Percentiles rank a stretch among this genome's conserved stretches.
These are phyloP conservation scores for Xylaria nigripes DNA, from an alignment of 495 filamentous ascomycete species.

Conservation along the genomic window DNA sequence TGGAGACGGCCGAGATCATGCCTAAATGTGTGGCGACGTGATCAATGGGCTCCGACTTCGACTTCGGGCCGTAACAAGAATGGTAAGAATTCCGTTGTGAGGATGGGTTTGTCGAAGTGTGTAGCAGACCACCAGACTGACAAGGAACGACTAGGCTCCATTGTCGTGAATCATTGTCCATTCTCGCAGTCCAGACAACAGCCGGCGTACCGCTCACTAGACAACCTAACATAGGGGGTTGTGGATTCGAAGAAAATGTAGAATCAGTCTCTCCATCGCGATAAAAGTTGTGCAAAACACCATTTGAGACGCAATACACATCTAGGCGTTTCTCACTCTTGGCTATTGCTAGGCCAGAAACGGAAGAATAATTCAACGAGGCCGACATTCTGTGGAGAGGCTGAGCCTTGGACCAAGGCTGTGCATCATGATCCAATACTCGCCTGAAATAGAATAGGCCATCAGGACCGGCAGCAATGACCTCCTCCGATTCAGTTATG, in stretches of 20 bases:
- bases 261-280: neutral
- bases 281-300: neutral
- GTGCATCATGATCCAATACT: constrained; percentile 13
- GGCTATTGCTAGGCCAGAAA: neutral
- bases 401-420: constrained; percentile 15
- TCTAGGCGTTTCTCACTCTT: neutral
- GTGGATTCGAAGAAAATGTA: neutral
- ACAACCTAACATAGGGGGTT: neutral
- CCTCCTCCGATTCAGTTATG: constrained; percentile 10
- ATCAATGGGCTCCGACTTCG: constrained; percentile 6
- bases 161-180: neutral
- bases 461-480: constrained; percentile 13
- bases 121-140: constrained; percentile 18
- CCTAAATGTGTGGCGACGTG: constrained; percentile 15
- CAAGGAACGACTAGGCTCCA: constrained; percentile 15
- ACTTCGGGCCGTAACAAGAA: neutral
- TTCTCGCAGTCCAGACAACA: neutral
- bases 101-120: no score
- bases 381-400: constrained; percentile 5
- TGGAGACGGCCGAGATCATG: constrained; percentile 14
- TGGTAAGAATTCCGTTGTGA: no score
- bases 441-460: constrained; percentile 18
- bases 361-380: constrained; percentile 12
- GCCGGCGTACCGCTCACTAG: neutral
- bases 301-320: constrained; percentile 4